These are phyloP conservation scores for Irpex sp. DNA, from an alignment of 1,284 basidiomycete genomes.

Conservation along the genomic window DNA sequence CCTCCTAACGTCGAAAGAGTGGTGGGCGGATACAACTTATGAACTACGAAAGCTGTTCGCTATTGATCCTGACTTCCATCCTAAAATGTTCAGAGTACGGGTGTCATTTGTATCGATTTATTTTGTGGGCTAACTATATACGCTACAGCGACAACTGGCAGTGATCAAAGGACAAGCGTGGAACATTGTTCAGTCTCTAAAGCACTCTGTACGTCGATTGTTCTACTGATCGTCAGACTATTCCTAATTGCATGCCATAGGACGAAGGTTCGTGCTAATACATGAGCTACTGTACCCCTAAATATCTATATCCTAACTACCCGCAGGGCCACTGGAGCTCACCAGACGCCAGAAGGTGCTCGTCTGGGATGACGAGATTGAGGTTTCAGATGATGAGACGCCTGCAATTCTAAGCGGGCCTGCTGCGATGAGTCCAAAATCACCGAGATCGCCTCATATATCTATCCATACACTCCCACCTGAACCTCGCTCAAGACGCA, in stretches of 20 bases:
- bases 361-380: slow-evolving; percentile 84
- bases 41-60: slow-evolving; percentile 76
- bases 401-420: slow-evolving; percentile 35
- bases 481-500: slow-evolving; percentile 40
- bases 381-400: slow-evolving; percentile 58
- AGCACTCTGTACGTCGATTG: slow-evolving; percentile 48
- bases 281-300: not conserved
- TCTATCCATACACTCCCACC: slow-evolving; percentile 60
- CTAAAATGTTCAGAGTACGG: slow-evolving; percentile 75
- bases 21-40: slow-evolving; percentile 88
- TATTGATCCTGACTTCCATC: slow-evolving; percentile 81
- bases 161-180: slow-evolving; percentile 92
- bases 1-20: slow-evolving; percentile 74
- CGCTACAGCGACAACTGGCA: slow-evolving; percentile 72
- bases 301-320: slow-evolving; percentile 14
- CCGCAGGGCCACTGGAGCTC: slow-evolving; percentile 74
- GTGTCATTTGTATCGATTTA: slow-evolving; percentile 17
- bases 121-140: not conserved
- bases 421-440: slow-evolving; percentile 9
- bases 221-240: slow-evolving; percentile 6
- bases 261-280: slow-evolving; percentile 50
- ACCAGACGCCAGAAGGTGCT: slow-evolving; percentile 75
- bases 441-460: slow-evolving; percentile 36
- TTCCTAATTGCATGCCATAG: slow-evolving; percentile 25
- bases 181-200: slow-evolving; percentile 84